Evolutionary conservation across 768 basidiomycete genomes (phyloP).

Genomic region (Hortiboletus campestris): DNA sequence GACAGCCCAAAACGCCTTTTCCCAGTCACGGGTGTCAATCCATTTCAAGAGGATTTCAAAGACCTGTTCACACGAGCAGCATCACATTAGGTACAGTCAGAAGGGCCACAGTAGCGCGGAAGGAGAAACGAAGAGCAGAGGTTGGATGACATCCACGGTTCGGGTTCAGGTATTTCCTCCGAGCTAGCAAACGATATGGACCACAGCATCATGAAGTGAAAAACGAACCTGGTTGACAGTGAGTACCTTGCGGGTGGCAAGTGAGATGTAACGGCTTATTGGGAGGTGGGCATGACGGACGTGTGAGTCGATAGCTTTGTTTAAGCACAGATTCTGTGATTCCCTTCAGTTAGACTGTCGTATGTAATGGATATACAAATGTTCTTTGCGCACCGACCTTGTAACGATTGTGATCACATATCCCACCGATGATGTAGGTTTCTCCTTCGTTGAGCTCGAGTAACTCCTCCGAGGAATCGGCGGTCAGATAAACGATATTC

Average conservation of each 20-base stretch:
- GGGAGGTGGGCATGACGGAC: slow-evolving; percentile 89
- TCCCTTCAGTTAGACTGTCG: slow-evolving; percentile 14
- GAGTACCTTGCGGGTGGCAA: slow-evolving; percentile 90
- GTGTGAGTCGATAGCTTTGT: slow-evolving; percentile 74
- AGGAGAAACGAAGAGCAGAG: background rate
- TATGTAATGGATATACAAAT: background rate
- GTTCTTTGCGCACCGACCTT: slow-evolving; percentile 51
- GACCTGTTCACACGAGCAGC: slow-evolving; percentile 38
- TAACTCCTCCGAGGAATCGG: slow-evolving; percentile 87
- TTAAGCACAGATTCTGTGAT: slow-evolving; percentile 77
- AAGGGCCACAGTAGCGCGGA: background rate
- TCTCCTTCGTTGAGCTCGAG: slow-evolving; percentile 78
- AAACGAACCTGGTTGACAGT: slow-evolving; percentile 85
- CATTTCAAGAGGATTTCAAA: slow-evolving; percentile 91
- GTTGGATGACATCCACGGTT: background rate
- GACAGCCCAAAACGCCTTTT: slow-evolving; percentile 79
- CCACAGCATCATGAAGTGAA: background rate
- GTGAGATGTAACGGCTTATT: slow-evolving; percentile 85
- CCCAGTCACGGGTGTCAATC: slow-evolving; percentile 86
- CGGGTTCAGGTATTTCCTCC: background rate
- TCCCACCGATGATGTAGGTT: slow-evolving; percentile 93
- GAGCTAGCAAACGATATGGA: background rate
- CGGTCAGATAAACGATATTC: slow-evolving; percentile 87
- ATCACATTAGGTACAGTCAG: slow-evolving; percentile 1
- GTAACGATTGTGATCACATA: slow-evolving; percentile 94